These are phyloP conservation scores for Cryptococcus jaspeensis DNA, from an alignment of 1,284 basidiomycete genomes.

Conservation along the genomic window DNA sequence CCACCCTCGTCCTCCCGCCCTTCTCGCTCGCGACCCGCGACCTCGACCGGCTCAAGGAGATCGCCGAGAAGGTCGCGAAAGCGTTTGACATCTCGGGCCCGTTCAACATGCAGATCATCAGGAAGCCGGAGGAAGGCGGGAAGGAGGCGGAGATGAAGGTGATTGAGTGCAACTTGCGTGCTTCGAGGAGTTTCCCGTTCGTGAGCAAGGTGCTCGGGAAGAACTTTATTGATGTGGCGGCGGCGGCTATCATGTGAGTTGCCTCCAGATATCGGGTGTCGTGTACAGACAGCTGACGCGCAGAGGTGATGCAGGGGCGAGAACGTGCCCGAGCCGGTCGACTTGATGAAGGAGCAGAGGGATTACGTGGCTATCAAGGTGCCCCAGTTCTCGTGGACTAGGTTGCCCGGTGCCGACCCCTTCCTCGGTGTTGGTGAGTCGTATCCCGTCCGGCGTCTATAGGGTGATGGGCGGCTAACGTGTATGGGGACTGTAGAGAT, in stretches of 20 bases:
- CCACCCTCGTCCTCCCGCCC: slow-evolving; percentile 96
- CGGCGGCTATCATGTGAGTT: slow-evolving; percentile 73
- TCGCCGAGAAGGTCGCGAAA: slow-evolving; percentile 90
- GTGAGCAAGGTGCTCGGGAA: slow-evolving; percentile 96
- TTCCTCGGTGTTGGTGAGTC: slow-evolving; percentile 87
- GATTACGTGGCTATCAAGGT: slow-evolving; percentile 98
- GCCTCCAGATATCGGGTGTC: slow-evolving; percentile 41
- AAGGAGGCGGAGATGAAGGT: slow-evolving; percentile 77
- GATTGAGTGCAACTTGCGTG: slow-evolving; percentile 97
- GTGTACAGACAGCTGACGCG: neutral
- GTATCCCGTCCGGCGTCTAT: neutral
- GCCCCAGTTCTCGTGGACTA: slow-evolving; percentile 98
- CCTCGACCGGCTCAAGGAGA: slow-evolving; percentile 79
- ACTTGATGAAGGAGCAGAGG: slow-evolving; percentile 84
- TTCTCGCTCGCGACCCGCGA: slow-evolving; percentile 76
- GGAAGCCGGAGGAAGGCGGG: slow-evolving; percentile 65
- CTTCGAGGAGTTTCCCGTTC: slow-evolving; percentile 98
- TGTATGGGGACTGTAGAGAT: slow-evolving; percentile 63
- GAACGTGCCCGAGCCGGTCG: slow-evolving; percentile 88
- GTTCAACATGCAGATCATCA: slow-evolving; percentile 99
- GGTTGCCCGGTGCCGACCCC: slow-evolving; percentile 81
- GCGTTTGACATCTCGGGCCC: slow-evolving; percentile 97
- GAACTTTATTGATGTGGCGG: slow-evolving; percentile 96
- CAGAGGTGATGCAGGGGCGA: slow-evolving; percentile 10
- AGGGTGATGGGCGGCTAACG: neutral